Evolutionary conservation across 495 filamentous ascomycete species (phyloP).

Genomic region (Hypoxylon fuscum): DNA sequence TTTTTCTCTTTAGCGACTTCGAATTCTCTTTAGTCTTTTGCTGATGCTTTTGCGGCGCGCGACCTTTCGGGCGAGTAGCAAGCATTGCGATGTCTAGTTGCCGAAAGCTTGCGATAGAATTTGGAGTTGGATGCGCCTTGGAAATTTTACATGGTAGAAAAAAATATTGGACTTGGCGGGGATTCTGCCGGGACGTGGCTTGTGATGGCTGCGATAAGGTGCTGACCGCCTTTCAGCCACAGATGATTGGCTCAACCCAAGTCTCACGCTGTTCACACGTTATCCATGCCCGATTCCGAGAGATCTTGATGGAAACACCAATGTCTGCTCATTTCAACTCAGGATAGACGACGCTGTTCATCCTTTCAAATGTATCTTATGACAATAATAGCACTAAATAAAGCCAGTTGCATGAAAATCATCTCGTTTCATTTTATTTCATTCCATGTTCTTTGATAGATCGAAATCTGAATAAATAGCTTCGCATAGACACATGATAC

Average conservation of each 20-base stretch:
- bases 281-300: too few species aligned
- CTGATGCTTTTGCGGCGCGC: constrained; percentile 34
- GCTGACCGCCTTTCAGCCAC: constrained; percentile 32
- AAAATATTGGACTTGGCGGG: constrained; percentile 33
- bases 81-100: constrained; percentile 21
- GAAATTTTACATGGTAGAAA: constrained; percentile 16
- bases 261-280: too few species aligned
- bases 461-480: too few species aligned
- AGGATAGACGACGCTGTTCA: too few species aligned
- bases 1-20: constrained; percentile 55
- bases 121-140: constrained; percentile 8
- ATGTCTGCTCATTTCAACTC: too few species aligned
- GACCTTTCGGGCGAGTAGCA: constrained; percentile 15
- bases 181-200: constrained; percentile 36
- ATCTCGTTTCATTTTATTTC: too few species aligned
- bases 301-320: too few species aligned
- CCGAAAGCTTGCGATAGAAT: constrained; percentile 2
- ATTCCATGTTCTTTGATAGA: too few species aligned
- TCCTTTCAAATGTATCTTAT: too few species aligned
- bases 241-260: background rate
- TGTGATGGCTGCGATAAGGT: background rate
- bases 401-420: too few species aligned
- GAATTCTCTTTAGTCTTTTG: constrained; percentile 45
- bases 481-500: too few species aligned
- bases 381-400: too few species aligned